Base-by-base conservation (phyloP, 2,329 filamentous ascomycete species). In the Amauroascus verrucosus region DNA sequence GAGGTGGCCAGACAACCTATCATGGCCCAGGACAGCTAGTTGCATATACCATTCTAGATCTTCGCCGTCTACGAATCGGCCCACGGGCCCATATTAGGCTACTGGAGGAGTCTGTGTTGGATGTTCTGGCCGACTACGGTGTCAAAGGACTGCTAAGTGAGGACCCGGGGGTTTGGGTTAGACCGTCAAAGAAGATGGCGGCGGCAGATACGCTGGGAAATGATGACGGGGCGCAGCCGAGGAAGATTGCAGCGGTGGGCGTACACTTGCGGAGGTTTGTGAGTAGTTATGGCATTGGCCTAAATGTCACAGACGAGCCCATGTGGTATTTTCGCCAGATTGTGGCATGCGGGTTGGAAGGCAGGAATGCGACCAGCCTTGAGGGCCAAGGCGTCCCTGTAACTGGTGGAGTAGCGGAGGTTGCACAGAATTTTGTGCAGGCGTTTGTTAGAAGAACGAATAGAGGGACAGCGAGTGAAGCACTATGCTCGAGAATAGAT, bases 21-120 rank as follows among this genome's bases (percentile, higher is more conserved):
- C 93, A 98, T 67, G 93, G 91, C 0, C 93, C 91, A 0, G 91
- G 91, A 0, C 93, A 98, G 67, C 72, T 95, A 47, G 86, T 96
- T 33, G 81, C 90, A n/a, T 98, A 95, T 75, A 88, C 91, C 2
- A 81, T 96, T 48, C 67, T 95, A n/a, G 88, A 95, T 67, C 77
- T 97, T 54, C 81, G 80, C 52, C 76, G 79, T 9, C 79, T 88
- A 59, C 71, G 72, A 0, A 73, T 93, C 18, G 83, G 79, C 3
- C 84, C 93, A 11, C 75, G 87, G 16, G 80, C 79, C 57, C 95
- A 95, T 70, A 85, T 95, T 5, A 77, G 81, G 33, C 69, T 89
- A 30, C 77, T 98, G 1, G 90, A 98, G 67, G 76, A 82, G 56
- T 82, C 81, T 0, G 84, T 94, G 0, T 85, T 88, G 37, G 77